Evolutionary conservation across 768 basidiomycete genomes (phyloP).

Genomic region (Xanthoconium purpureum): DNA sequence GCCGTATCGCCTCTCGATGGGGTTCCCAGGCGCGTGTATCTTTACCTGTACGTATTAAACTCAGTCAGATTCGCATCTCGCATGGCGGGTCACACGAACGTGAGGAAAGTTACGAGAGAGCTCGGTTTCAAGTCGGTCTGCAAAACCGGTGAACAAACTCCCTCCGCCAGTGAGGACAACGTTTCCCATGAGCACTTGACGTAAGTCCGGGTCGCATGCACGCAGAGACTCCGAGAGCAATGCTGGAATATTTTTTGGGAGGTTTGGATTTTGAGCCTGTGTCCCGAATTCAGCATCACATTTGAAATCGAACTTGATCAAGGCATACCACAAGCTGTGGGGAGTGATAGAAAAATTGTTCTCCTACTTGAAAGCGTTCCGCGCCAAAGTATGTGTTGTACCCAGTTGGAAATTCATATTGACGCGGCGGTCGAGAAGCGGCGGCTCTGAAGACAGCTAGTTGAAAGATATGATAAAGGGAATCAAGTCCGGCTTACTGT

Average conservation of each 20-base stretch:
- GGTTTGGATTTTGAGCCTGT: slow-evolving; percentile 55
- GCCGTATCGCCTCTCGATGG: slow-evolving; percentile 85
- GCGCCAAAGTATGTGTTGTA: slow-evolving; percentile 79
- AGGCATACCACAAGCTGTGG: slow-evolving; percentile 48
- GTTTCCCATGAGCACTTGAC: slow-evolving; percentile 86
- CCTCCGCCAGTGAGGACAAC: slow-evolving; percentile 96
- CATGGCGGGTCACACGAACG: slow-evolving; percentile 43
- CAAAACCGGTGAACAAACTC: slow-evolving; percentile 80
- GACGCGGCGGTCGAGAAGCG: slow-evolving; percentile 51
- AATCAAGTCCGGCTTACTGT: slow-evolving; percentile 49
- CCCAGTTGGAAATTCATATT: slow-evolving; percentile 96
- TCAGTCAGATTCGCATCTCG: slow-evolving; percentile 4
- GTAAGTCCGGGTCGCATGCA: slow-evolving; percentile 87
- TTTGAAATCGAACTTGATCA: neutral
- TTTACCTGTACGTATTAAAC: slow-evolving; percentile 58
- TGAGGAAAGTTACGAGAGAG: slow-evolving; percentile 72
- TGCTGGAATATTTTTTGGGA: slow-evolving; percentile 72
- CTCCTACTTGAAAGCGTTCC: slow-evolving; percentile 82
- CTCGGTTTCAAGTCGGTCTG: slow-evolving; percentile 79
- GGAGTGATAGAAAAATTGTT: slow-evolving; percentile 83
- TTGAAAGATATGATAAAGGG: neutral
- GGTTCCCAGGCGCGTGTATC: slow-evolving; percentile 89
- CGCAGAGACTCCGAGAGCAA: slow-evolving; percentile 77
- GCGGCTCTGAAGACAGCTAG: slow-evolving; percentile 46
- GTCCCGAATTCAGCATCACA: slow-evolving; percentile 4